Conservation (phyloP, 2,329 filamentous ascomycete genomes). For the Ceratocystis cacaofunesta region DNA sequence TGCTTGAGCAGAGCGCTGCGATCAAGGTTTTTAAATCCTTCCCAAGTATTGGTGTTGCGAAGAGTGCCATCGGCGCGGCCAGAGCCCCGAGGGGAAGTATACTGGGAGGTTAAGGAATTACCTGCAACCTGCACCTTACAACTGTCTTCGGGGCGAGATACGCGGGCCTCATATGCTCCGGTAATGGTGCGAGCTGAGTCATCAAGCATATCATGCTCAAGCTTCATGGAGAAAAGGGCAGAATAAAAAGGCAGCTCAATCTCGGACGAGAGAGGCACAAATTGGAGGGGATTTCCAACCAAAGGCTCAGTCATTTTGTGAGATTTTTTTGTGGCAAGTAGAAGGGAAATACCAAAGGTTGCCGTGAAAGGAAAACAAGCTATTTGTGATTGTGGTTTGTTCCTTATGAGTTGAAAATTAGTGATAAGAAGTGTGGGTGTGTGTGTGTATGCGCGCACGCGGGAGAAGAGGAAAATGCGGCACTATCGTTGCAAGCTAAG, state of each 20-base stretch:
- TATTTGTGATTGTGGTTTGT: no score
- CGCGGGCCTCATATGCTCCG: conserved; percentile 75
- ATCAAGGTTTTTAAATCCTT: conserved; percentile 77
- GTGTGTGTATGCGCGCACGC: no score
- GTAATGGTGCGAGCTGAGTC: conserved; percentile 77
- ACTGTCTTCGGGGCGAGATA: conserved; percentile 58
- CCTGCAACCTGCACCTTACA: conserved; percentile 83
- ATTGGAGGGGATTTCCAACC: conserved; percentile 36
- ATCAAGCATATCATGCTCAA: conserved; percentile 93
- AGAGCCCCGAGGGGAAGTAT: conserved; percentile 51
- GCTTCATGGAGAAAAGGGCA: conserved; percentile 79
- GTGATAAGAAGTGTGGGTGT: no score
- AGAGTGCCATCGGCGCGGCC: conserved; percentile 86
- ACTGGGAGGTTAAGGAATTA: conserved; percentile 52
- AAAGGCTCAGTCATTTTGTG: conserved; percentile 15
- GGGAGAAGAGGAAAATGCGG: no score
- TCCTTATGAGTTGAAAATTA: no score
- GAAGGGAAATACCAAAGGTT: conserved; percentile 20
- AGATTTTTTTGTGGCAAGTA: neutral
- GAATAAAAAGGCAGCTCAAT: conserved; percentile 94
- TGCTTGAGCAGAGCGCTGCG: conserved; percentile 24
- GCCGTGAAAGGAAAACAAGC: neutral
- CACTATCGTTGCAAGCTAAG: no score
- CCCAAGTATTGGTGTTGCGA: conserved; percentile 89
- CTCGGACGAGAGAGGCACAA: conserved; percentile 81